Evolutionary conservation across 2,329 filamentous ascomycete species (phyloP), one percentile per base, ranked within the genome.

Genomic region (Fusarium clavum): DNA sequence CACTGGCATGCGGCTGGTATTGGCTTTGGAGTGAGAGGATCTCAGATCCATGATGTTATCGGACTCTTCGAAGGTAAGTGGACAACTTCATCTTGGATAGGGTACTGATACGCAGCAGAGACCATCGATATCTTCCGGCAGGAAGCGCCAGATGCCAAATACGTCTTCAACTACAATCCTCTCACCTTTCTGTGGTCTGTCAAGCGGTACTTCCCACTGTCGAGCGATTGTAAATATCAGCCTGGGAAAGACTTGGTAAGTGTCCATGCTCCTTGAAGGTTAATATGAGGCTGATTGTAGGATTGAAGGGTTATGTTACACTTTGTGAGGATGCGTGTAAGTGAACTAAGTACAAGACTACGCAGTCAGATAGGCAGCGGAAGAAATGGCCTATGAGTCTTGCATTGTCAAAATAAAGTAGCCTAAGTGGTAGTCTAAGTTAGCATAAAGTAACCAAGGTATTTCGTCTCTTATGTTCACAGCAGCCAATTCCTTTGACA

Each of bases 91-190:
- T 2, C 8, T 2, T 14, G 5, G 2, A 8, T 4, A 9, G 4
- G 0, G 16, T 6, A 8, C 18, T 64, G 1, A 64, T 8, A 1
- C 2, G 5, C 0, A 0, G 0, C 1, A 64, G 62, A 64, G 11
- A 64, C 60, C 0, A 25, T 64, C 5, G 60, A 64, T 5, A 65
- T 65, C 11, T 65, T 52, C 3, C 52, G 62, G 1, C n/a, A 64
- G 5, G 60, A 52, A 27, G 62, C 62, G 0, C 40, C 60, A 0
- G 32, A 59, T 58, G 46, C 62, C 0, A 65, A 59, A 11, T 52
- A 43, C 4, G 60, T 65, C 0, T 65, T 65, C 13, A 65, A 64
- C 9, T 65, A 65, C 6, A 65, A 64, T 7, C 62, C 62, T 0
- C 22, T 64, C 4, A 52, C 46, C 0, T 65, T 65, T 13, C 3